Conservation (phyloP, 2,329 filamentous ascomycete genomes). For the Fusarium kyushuense region DNA sequence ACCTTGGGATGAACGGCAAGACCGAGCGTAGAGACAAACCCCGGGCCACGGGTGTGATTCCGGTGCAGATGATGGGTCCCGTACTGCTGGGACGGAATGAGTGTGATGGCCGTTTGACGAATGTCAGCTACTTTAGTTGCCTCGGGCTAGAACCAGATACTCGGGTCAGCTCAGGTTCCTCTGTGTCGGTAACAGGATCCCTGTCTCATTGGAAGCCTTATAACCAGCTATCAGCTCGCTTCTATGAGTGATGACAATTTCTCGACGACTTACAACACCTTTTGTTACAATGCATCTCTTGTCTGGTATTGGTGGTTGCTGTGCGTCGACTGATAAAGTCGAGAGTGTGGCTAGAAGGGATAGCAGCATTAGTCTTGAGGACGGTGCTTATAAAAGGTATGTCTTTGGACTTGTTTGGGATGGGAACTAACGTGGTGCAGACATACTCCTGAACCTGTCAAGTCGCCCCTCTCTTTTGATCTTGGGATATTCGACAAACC, state of each 20-base stretch:
- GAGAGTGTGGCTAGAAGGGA: conserved; percentile 15
- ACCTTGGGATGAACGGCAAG: not conserved
- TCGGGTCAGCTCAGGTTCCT: conserved; percentile 28
- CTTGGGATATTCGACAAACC: not conserved
- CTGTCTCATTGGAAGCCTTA: conserved; percentile 17
- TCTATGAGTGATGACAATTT: not conserved
- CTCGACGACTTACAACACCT: not conserved
- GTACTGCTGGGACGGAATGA: conserved; percentile 15
- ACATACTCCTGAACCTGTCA: not conserved
- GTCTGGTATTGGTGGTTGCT: conserved; percentile 37
- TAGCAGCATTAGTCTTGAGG: conserved; percentile 45
- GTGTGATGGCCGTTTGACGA: not conserved
- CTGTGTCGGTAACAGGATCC: conserved; percentile 29
- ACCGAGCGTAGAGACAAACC: not conserved
- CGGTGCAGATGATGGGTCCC: conserved; percentile 21
- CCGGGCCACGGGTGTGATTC: conserved; percentile 28
- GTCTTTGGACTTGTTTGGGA: not conserved
- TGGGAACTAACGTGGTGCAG: conserved; percentile 18
- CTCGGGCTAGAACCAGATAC: conserved; percentile 17
- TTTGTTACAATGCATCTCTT: conserved; percentile 31
- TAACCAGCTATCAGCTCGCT: conserved; percentile 23
- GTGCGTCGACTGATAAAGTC: conserved; percentile 15
- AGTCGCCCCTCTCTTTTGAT: conserved; percentile 5
- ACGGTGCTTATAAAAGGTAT: conserved; percentile 17
- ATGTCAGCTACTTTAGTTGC: conserved; percentile 1